phyloP scores from a whole-genome alignment of 2,329 filamentous ascomycete species.

The Fusarium bulbicola region DNA sequence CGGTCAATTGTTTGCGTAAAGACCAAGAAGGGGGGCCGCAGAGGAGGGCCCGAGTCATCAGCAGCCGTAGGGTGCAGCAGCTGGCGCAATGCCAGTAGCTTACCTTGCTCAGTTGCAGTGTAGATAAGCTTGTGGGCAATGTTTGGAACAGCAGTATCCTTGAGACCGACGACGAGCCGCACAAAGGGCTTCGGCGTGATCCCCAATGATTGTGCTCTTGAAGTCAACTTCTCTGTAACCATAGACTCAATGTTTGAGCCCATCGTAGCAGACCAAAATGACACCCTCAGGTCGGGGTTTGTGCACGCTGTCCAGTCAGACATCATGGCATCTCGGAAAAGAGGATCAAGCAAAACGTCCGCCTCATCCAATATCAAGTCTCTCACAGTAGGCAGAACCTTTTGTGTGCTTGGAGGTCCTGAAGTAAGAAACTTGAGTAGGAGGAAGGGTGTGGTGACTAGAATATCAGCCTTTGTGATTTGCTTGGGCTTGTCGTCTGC shows the following conservation, averaged over 20 bases:
- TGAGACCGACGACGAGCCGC: slow-evolving; percentile 92
- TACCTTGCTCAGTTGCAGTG: slow-evolving; percentile 91
- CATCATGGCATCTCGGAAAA: slow-evolving; percentile 90
- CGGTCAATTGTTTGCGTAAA: slow-evolving; percentile 97
- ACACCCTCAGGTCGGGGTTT: slow-evolving; percentile 74
- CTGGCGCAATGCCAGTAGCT: slow-evolving; percentile 89
- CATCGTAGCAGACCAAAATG: slow-evolving; percentile 97
- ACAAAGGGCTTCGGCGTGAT: slow-evolving; percentile 65
- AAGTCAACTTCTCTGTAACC: slow-evolving; percentile 72
- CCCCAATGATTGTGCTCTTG: slow-evolving; percentile 56
- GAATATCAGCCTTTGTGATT: slow-evolving; percentile 49
- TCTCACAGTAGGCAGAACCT: slow-evolving; percentile 71
- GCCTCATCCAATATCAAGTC: slow-evolving; percentile 91
- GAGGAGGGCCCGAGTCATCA: slow-evolving; percentile 62
- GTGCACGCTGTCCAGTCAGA: slow-evolving; percentile 84
- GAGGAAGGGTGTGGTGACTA: slow-evolving; percentile 61
- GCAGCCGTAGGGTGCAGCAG: slow-evolving; percentile 79
- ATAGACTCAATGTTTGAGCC: slow-evolving; percentile 89
- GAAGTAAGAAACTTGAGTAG: slow-evolving; percentile 76
- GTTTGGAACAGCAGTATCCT: slow-evolving; percentile 94
- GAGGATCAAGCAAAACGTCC: slow-evolving; percentile 88
- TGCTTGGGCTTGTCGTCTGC: slow-evolving; percentile 41
- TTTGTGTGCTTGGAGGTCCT: slow-evolving; percentile 54
- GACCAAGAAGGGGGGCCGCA: slow-evolving; percentile 90
- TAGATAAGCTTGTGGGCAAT: slow-evolving; percentile 90